These are phyloP conservation scores for Davidsoniella virescens DNA, from an alignment of 2,329 filamentous ascomycete genomes.

Conservation along the genomic window DNA sequence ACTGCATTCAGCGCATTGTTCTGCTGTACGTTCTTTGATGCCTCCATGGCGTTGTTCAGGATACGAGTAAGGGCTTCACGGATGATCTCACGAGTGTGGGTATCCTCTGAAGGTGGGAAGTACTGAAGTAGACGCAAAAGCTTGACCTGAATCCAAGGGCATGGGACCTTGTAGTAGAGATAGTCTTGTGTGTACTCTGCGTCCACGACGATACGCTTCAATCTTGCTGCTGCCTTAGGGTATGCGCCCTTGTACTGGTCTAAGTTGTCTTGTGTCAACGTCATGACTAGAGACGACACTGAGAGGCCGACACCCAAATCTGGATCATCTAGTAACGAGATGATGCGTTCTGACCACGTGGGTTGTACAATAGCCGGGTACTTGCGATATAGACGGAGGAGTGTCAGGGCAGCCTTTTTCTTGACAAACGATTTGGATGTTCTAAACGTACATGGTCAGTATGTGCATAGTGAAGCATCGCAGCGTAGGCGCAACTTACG, in stretches of 20 bases:
- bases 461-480: neutral
- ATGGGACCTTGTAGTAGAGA: conserved; percentile 98
- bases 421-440: conserved; percentile 93
- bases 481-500: conserved; percentile 39
- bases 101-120: conserved; percentile 94
- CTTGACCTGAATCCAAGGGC: conserved; percentile 96
- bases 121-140: conserved; percentile 83
- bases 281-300: conserved; percentile 89
- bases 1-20: conserved; percentile 98
- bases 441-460: conserved; percentile 17
- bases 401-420: conserved; percentile 91
- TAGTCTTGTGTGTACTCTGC: conserved; percentile 83
- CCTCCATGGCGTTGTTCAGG: conserved; percentile 77
- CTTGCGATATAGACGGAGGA: conserved; percentile 88
- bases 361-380: conserved; percentile 84
- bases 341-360: conserved; percentile 94
- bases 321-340: conserved; percentile 94
- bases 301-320: conserved; percentile 91
- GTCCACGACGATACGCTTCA: conserved; percentile 84
- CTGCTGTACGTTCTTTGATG: conserved; percentile 96
- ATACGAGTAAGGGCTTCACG: conserved; percentile 84
- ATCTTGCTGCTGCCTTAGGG: conserved; percentile 73
- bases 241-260: conserved; percentile 91
- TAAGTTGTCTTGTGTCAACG: conserved; percentile 81
- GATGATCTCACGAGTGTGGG: conserved; percentile 78